Evolutionary conservation across 208 protist species (phyloP).

Genomic region (Leishmania mexicana): DNA sequence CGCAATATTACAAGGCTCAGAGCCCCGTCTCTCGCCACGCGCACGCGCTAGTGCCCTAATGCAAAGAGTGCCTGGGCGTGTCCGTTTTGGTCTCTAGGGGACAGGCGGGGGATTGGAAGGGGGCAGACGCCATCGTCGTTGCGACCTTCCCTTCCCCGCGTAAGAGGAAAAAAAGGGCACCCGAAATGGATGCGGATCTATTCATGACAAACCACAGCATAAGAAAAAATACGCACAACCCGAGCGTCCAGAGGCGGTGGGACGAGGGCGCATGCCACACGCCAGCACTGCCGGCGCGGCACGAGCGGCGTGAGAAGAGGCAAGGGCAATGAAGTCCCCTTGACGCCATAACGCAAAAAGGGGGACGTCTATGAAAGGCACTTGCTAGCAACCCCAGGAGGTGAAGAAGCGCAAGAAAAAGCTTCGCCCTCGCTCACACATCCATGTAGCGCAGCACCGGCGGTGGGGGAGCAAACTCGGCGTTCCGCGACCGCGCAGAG

Average conservation of each 20-base stretch:
- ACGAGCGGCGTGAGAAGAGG: neutral
- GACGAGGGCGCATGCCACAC: no score
- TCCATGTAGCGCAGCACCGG: constrained; percentile 22
- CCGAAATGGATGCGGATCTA: neutral
- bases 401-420: neutral
- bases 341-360: neutral
- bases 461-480: constrained; percentile 17
- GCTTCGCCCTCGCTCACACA: neutral
- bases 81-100: neutral
- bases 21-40: neutral
- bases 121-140: no score
- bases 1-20: neutral
- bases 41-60: neutral
- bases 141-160: no score
- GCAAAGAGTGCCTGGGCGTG: neutral
- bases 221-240: neutral
- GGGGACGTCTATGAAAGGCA: neutral
- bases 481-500: constrained; percentile 26
- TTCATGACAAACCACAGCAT: neutral
- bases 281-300: neutral
- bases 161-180: neutral
- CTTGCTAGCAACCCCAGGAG: neutral
- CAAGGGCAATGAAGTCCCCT: neutral
- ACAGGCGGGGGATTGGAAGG: no score
- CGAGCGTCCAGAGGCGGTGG: neutral